Conservation (phyloP, 805 yeast species). For the Wickerhamiella azyma region DNA sequence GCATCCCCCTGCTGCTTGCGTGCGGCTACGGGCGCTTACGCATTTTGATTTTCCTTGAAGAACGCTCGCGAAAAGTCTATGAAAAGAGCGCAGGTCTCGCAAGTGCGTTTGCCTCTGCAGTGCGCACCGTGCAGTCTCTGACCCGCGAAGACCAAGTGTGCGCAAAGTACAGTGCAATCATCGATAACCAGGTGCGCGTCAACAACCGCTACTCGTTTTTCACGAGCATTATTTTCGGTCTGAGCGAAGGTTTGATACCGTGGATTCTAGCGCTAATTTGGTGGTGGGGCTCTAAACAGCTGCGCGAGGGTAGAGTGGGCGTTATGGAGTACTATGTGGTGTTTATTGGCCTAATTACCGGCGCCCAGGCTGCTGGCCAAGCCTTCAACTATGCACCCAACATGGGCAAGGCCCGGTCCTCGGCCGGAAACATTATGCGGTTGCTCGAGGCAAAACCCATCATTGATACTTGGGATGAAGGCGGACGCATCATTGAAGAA, state of each 20-base stretch:
- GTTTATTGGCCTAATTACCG: constrained; percentile 28
- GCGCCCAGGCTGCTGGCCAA: constrained; percentile 32
- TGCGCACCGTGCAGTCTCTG: constrained; percentile 30
- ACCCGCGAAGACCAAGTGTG: constrained; percentile 30
- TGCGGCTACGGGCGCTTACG: constrained; percentile 29
- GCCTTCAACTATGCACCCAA: constrained; percentile 33
- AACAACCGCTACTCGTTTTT: constrained; percentile 20
- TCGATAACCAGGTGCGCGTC: constrained; percentile 22
- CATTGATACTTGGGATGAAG: constrained; percentile 25
- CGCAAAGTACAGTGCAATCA: constrained; percentile 20
- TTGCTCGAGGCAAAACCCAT: constrained; percentile 25
- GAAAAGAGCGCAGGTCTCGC: constrained; percentile 30
- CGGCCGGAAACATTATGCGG: constrained; percentile 25
- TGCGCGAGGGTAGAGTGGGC: constrained; percentile 23
- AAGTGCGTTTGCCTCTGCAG: constrained; percentile 28
- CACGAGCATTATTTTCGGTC: constrained; percentile 28
- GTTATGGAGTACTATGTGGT: constrained; percentile 29
- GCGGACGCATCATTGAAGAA: constrained; percentile 21
- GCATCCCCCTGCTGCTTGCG: constrained; percentile 28
- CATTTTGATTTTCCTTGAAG: constrained; percentile 24
- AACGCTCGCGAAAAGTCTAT: constrained; percentile 28
- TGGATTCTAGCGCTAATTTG: constrained; percentile 30
- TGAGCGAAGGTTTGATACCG: constrained; percentile 29
- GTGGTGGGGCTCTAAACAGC: constrained; percentile 31
- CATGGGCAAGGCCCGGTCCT: constrained; percentile 30